These are phyloP conservation scores for Lentinula boryana DNA, from an alignment of 768 basidiomycete species.

Conservation along the genomic window DNA sequence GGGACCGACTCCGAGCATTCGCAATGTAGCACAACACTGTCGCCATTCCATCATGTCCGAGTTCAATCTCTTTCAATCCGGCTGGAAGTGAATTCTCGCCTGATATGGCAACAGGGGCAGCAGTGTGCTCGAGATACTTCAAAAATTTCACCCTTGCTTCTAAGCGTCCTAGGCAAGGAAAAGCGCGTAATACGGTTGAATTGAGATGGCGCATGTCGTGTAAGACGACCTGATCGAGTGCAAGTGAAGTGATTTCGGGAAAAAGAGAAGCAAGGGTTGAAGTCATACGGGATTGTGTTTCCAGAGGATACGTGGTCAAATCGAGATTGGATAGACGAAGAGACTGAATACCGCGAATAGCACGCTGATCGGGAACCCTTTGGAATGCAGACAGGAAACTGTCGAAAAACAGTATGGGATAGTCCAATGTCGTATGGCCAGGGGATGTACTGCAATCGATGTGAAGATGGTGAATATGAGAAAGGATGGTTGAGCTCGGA, in stretches of 20 bases:
- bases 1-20: background rate
- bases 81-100: background rate
- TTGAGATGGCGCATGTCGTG: conserved; percentile 1
- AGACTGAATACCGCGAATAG: background rate
- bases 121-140: background rate
- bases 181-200: background rate
- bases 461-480: background rate
- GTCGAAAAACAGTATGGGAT: background rate
- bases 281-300: background rate
- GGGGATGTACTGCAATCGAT: background rate
- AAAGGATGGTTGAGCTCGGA: background rate
- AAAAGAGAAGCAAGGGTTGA: background rate
- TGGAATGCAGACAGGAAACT: background rate
- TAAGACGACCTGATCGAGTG: background rate
- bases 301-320: background rate
- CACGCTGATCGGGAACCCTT: background rate
- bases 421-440: too few species aligned
- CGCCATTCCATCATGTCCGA: background rate
- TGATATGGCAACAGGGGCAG: background rate
- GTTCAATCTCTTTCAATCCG: background rate
- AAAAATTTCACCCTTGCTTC: background rate
- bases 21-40: background rate
- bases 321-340: background rate
- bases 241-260: background rate
- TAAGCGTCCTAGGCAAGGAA: background rate